Base-by-base conservation (phyloP, 768 basidiomycete genomes). In the Exsudoporus frostii region DNA sequence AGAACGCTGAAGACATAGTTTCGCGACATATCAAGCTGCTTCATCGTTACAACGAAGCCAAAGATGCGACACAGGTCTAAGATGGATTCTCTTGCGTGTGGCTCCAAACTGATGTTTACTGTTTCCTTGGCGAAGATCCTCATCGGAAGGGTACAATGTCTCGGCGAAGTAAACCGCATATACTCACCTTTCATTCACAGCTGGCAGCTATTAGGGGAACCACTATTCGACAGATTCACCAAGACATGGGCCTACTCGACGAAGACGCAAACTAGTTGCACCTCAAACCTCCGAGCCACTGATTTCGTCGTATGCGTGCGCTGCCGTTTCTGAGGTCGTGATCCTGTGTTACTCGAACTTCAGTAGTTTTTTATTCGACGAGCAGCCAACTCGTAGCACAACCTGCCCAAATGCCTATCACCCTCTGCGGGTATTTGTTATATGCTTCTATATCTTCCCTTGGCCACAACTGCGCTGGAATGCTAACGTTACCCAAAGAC, bases 11-110 rank as follows among this genome's bases (percentile, higher is more conserved):
- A 39, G 71, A 70, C 45, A 80, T 87, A 8, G 81, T 86, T 22
- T 81, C 83, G 55, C 71, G 74, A 14, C 87, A 90, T 60, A 90
- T 90, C 66, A 79, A 79, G 58, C 73, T 88, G 4, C 72, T 90
- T 33, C 90, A 91, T 66, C 74, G 72, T 34, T 92, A 90, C 56
- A 91, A 91, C 55, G 90, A 91, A 65, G 80, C 87, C 9, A 91
- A 91, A 64, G 90, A 92, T 65, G 90, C 88, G 5, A 77, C 87
- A 0, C 90, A 91, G 83, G 89, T 83, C 33, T 20, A 45, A 45
- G 30, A 32, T 51, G 15, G 48, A 44, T 43, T 40, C 5, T 40
- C 41, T 51, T 34, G 19, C 17, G n/a, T 30, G 37, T 3, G 4
- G 14, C 14, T 22, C 22, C 19, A 8, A 50, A 20, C 48, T 55